A percentile compares a stretch with the other conserved stretches of the same genome.
Conservation (phyloP, 257 asterid genomes). For the Plantago major region DNA sequence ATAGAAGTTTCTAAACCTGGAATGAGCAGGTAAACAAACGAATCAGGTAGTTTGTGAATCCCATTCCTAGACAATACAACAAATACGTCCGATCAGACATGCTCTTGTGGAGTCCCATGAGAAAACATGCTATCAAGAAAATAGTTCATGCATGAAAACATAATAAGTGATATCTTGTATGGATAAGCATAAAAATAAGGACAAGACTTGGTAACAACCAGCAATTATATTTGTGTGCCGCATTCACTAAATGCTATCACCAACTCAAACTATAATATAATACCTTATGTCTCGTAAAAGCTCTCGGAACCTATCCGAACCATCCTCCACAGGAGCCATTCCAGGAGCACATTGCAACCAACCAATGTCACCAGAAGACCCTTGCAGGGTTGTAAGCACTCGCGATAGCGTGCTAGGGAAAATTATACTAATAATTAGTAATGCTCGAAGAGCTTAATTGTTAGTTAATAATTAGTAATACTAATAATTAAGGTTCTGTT, state of each 20-base stretch:
- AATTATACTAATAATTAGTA: conserved; percentile 11
- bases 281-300: conserved; percentile 73
- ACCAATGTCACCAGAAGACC: conserved; percentile 91
- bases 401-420: conserved; percentile 48
- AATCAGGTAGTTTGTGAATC: conserved; percentile 71
- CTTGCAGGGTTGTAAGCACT: conserved; percentile 53
- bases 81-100: conserved; percentile 23
- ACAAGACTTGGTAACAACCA: not conserved
- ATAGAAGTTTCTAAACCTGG: conserved; percentile 52
- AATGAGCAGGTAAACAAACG: conserved; percentile 80
- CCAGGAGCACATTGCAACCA: conserved; percentile 77
- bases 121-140: not conserved
- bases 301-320: conserved; percentile 77
- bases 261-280: conserved; percentile 7
- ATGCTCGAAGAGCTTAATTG: conserved; percentile 3
- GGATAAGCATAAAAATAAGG: not conserved
- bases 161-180: not conserved
- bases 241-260: too few relatives aligned
- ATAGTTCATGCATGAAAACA: not conserved
- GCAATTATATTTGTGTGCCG: too few relatives aligned
- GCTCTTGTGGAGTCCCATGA: not conserved
- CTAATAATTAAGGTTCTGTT: conserved; percentile 10
- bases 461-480: conserved; percentile 4
- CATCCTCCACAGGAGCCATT: conserved; percentile 79
- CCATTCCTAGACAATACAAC: conserved; percentile 58